These are phyloP conservation scores for Harringtonia aguacate DNA, from an alignment of 2,329 filamentous ascomycete genomes.

Conservation along the genomic window DNA sequence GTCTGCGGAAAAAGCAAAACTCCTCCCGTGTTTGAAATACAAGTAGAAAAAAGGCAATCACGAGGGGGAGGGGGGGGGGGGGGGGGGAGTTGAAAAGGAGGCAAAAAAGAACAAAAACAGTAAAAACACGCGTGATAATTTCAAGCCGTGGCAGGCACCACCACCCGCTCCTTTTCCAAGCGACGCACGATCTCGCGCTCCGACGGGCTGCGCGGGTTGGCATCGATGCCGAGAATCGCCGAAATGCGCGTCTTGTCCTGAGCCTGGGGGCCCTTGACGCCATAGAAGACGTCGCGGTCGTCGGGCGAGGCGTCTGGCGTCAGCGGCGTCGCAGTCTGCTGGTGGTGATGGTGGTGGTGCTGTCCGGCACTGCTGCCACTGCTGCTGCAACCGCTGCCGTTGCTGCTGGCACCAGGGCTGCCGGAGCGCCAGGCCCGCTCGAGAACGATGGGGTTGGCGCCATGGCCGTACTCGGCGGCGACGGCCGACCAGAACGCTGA, in stretches of 20 bases:
- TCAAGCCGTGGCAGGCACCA: conserved; percentile 6
- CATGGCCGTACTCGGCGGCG: conserved; percentile 59
- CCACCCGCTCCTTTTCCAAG: conserved; percentile 35
- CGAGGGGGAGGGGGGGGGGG: no score
- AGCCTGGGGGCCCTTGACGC: conserved; percentile 21
- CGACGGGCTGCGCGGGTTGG: conserved; percentile 44
- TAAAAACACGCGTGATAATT: not conserved
- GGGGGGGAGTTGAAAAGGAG: not conserved
- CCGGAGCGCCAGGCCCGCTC: conserved; percentile 60
- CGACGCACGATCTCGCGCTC: conserved; percentile 47
- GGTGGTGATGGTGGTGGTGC: conserved; percentile 12
- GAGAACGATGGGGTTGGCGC: conserved; percentile 49
- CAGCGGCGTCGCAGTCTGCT: conserved; percentile 33
- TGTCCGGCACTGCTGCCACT: conserved; percentile 17
- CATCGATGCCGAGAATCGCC: conserved; percentile 50
- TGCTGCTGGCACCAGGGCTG: conserved; percentile 23
- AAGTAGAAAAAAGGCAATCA: no score
- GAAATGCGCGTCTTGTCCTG: conserved; percentile 50
- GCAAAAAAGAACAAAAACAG: not conserved
- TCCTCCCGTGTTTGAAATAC: no score
- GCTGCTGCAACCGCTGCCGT: conserved; percentile 17
- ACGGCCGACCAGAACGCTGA: conserved; percentile 63
- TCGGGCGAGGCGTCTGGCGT: conserved; percentile 43
- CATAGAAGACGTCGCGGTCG: conserved; percentile 29
- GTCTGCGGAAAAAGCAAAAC: no score